These are phyloP conservation scores for Tuber umbilicatum DNA, from an alignment of 495 filamentous ascomycete species.

Conservation along the genomic window DNA sequence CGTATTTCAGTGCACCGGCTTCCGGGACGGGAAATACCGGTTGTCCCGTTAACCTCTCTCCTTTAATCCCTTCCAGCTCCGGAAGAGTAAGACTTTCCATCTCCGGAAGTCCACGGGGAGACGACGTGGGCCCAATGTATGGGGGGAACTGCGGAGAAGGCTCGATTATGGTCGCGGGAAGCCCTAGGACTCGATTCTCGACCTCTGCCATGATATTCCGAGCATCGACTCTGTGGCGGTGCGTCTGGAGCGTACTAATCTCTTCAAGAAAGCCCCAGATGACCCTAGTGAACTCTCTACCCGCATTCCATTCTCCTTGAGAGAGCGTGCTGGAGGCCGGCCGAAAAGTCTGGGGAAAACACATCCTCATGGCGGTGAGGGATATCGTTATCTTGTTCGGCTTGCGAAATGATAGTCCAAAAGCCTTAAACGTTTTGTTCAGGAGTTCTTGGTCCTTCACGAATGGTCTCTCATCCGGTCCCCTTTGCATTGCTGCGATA, in stretches of 20 bases:
- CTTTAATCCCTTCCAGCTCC: not conserved
- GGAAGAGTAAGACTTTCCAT: not conserved
- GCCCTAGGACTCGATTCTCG: not conserved
- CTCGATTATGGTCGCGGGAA: not conserved
- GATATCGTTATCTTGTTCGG: not conserved
- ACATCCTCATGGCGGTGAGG: not conserved
- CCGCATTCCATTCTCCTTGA: not conserved
- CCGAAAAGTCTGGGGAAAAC: not conserved
- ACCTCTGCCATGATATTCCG: constrained; percentile 10
- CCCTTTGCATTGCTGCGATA: not conserved
- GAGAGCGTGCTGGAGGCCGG: not conserved
- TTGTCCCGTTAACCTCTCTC: not conserved
- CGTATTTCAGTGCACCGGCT: not conserved
- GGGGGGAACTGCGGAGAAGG: not conserved
- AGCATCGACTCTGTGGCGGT: constrained; percentile 17
- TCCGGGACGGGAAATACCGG: not conserved
- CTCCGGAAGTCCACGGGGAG: not conserved
- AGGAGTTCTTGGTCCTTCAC: not conserved
- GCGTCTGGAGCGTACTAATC: not conserved
- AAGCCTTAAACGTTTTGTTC: not conserved
- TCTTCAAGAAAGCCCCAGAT: constrained; percentile 2
- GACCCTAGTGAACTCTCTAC: not conserved
- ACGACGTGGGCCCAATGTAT: not conserved
- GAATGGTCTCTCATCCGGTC: not conserved
- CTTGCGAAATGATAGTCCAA: not conserved